Evolutionary conservation across 768 basidiomycete species (phyloP), one percentile per base, ranked within the genome.

Genomic region (Hericium erinaceus): DNA sequence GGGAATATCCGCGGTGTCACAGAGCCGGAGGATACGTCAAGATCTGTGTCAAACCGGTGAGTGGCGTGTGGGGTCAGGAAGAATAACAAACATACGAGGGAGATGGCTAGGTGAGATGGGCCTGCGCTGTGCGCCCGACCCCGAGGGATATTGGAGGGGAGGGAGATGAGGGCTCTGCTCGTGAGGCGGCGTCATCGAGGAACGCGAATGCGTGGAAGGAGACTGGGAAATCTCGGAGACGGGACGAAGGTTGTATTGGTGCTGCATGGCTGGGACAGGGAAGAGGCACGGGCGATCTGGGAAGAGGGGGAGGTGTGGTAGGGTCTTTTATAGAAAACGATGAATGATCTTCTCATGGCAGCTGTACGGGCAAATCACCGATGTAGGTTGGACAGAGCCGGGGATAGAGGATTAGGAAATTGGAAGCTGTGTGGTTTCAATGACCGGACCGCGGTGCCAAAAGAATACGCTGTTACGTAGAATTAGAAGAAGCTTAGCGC

Each of bases 1-100:
- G 88, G 88, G 66, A 82, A 87, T 61, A 82, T 83, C 57, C 84
- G 74, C 2, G 77, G 71, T 3, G 72, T 67, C 58, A 75, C 72
- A 62, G 78, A 79, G 56, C 76, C 72, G 58, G 80, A 79, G 0
- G 79, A 73, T 52, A 87, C 76, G 67, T 87, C 85, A 63, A 89
- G 73, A 68, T 89, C 86, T 87, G 65, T 11, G 62, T 41, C 48
- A 33, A 50, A n/a, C 6, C 8, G n/a, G 52, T 13, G 52, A 28
- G 7, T 48, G 18, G 16, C 7, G 20, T n/a, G 7, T 4, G 12
- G 13, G 13, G 16, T 22, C 11, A 0, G 26, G 26, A 26, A 37
- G 9, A 0, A 13, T 8, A 5, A 10, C 10, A 51, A 13, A 18
- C 61, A 4, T 48, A 62, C 61, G 61, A 18, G 61, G 61, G 24